These are phyloP conservation scores for Aspergillus nomiae DNA, from an alignment of 2,329 filamentous ascomycete genomes.

Conservation along the genomic window DNA sequence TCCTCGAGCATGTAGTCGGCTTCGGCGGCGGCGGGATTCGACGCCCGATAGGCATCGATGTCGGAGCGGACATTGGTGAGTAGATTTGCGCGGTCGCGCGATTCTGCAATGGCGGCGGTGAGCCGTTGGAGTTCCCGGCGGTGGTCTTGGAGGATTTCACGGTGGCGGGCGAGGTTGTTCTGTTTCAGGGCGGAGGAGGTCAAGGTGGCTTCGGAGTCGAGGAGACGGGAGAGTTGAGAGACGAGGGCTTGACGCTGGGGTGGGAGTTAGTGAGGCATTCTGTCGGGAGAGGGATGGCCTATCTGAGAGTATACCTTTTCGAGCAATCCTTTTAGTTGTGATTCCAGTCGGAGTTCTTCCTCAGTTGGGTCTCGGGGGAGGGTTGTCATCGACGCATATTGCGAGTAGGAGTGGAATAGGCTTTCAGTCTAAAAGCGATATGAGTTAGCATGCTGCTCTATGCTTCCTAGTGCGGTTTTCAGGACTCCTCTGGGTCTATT, in stretches of 20 bases:
- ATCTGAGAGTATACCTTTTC: slow-evolving; percentile 45
- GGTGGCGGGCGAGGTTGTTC: slow-evolving; percentile 88
- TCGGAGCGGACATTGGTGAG: slow-evolving; percentile 88
- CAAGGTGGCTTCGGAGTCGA: slow-evolving; percentile 87
- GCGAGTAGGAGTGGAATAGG: slow-evolving; percentile 72
- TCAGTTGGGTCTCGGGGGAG: slow-evolving; percentile 81
- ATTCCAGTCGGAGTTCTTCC: slow-evolving; percentile 78
- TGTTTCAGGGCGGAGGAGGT: slow-evolving; percentile 94
- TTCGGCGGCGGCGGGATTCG: slow-evolving; percentile 79
- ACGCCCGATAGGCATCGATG: slow-evolving; percentile 82
- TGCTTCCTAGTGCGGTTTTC: background rate
- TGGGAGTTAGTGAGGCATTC: slow-evolving; percentile 7
- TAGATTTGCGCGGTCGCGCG: slow-evolving; percentile 85
- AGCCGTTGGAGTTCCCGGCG: slow-evolving; percentile 78
- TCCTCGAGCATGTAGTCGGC: slow-evolving; percentile 98
- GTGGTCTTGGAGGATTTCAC: slow-evolving; percentile 86
- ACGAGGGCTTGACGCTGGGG: slow-evolving; percentile 77
- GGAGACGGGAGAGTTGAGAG: slow-evolving; percentile 78
- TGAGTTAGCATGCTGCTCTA: background rate
- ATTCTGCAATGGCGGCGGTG: slow-evolving; percentile 70
- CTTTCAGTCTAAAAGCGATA: slow-evolving; percentile 71
- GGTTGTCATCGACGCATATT: slow-evolving; percentile 78
- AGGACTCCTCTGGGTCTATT: background rate
- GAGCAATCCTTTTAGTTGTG: slow-evolving; percentile 79
- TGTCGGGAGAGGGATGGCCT: background rate